Percentiles rank a stretch among this genome's conserved stretches.
Evolutionary conservation across 2,329 filamentous ascomycete genomes (phyloP).

Genomic region (Grosmannia huntii): DNA sequence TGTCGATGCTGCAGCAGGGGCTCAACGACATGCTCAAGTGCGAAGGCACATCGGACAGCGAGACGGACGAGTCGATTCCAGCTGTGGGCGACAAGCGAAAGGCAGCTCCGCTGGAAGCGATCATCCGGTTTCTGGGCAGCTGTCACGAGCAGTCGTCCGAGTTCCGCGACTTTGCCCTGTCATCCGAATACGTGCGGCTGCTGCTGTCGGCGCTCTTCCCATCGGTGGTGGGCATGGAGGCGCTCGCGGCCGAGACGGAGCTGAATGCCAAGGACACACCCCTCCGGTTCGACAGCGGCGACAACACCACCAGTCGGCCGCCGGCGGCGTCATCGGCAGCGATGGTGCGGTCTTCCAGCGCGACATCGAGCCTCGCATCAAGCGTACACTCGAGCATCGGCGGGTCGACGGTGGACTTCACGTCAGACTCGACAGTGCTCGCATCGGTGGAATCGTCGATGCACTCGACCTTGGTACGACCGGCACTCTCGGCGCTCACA

Average conservation of each 20-base stretch:
- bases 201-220: slow-evolving; percentile 75
- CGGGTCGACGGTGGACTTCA: slow-evolving; percentile 1
- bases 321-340: slow-evolving; percentile 49
- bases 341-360: slow-evolving; percentile 56
- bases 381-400: slow-evolving; percentile 8
- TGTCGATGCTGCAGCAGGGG: slow-evolving; percentile 76
- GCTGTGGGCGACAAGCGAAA: neutral
- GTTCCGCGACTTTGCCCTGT: slow-evolving; percentile 72
- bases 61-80: neutral
- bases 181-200: slow-evolving; percentile 70
- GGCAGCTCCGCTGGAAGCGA: slow-evolving; percentile 42
- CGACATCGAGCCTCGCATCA: slow-evolving; percentile 15
- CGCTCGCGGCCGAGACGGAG: slow-evolving; percentile 72
- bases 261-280: slow-evolving; percentile 71
- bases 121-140: slow-evolving; percentile 67
- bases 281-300: slow-evolving; percentile 73
- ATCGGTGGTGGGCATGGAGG: slow-evolving; percentile 73
- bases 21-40: slow-evolving; percentile 56
- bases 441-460: slow-evolving; percentile 28
- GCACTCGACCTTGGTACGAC: neutral
- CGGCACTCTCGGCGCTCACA: neutral
- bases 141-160: slow-evolving; percentile 62
- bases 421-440: slow-evolving; percentile 1
- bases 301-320: slow-evolving; percentile 59
- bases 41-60: slow-evolving; percentile 26